Conservation (phyloP, 495 filamentous ascomycete genomes). For the Sabuloglossum arenarium region DNA sequence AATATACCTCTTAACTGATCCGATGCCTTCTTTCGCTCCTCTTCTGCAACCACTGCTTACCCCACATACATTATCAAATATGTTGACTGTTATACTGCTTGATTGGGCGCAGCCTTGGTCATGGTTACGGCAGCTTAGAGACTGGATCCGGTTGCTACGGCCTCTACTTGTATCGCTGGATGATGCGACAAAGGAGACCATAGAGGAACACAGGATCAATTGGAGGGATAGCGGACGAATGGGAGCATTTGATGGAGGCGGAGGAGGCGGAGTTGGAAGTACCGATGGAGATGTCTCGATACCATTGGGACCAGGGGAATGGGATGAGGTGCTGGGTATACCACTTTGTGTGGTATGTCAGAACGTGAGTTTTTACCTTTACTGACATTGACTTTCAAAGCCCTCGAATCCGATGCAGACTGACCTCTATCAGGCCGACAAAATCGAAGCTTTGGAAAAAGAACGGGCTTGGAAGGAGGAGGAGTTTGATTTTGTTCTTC, state of each 20-base stretch:
- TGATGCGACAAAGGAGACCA: conserved; percentile 51
- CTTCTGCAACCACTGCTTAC: conserved; percentile 74
- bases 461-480: conserved; percentile 84
- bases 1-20: conserved; percentile 68
- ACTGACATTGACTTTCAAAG: not conserved
- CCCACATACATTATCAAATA: conserved; percentile 66
- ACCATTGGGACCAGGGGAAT: conserved; percentile 76
- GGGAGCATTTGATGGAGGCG: conserved; percentile 26
- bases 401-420: not conserved
- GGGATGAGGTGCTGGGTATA: conserved; percentile 77
- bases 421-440: conserved; percentile 42
- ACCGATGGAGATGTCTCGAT: conserved; percentile 43
- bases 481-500: conserved; percentile 78
- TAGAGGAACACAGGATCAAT: conserved; percentile 60
- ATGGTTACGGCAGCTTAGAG: conserved; percentile 70
- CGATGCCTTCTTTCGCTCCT: conserved; percentile 61
- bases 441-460: conserved; percentile 70
- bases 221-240: conserved; percentile 38
- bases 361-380: conserved; percentile 66
- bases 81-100: conserved; percentile 67
- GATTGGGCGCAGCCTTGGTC: conserved; percentile 89
- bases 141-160: conserved; percentile 69
- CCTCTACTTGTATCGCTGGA: conserved; percentile 54
- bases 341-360: conserved; percentile 88
- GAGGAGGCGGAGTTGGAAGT: conserved; percentile 16